Evolutionary conservation across 2,329 filamentous ascomycete species (phyloP), one percentile per base, ranked within the genome.

Genomic region (Cyanodermella asteris): DNA sequence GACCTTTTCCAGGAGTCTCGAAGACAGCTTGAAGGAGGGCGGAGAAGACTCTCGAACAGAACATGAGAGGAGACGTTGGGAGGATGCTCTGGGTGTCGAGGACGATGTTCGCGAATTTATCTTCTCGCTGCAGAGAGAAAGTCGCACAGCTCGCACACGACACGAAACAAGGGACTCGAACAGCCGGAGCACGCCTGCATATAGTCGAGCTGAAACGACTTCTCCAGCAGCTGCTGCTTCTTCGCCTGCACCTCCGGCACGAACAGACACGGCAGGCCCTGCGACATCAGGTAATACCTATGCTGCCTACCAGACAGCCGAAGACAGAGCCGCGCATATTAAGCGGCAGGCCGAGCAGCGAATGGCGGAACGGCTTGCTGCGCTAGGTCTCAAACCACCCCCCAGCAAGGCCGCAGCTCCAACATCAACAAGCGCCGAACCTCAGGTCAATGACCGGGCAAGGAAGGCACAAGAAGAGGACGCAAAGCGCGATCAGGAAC

Each of bases 71-170:
- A 70, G 87, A 32, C 68, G 87, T 32, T 97, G 87, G 87, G 81
- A 97, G 38, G 87, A 97, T 49, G 87, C 70, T 7, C 61, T 97
- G 18, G 87, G 87, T 15, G 87, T 97, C 15, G 87, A 97, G 44
- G 84, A 97, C 41, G 81, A 91, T 41, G 75, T 94, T 32, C 78
- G 81, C 41, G 87, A 97, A 42, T 94, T 97, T 48, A 97, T 97
- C 45, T 94, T 87, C 44, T 87, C 94, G 37, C 56, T 97, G 26
- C 82, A 93, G 45, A 70, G 84, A 32, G 76, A 72, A 33, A 90
- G 80, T 45, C 69, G 81, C 35, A 62, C 78, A 34, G 61, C 77
- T 26, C 71, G 72, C 30, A 52, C 90, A 29, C 55, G 67, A 26
- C 64, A 61, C 34, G 61, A 71, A 42, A 64, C 69, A 50, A 61